Conservation (phyloP, 108 stramenopile species). For the Conticribra guillardii region DNA sequence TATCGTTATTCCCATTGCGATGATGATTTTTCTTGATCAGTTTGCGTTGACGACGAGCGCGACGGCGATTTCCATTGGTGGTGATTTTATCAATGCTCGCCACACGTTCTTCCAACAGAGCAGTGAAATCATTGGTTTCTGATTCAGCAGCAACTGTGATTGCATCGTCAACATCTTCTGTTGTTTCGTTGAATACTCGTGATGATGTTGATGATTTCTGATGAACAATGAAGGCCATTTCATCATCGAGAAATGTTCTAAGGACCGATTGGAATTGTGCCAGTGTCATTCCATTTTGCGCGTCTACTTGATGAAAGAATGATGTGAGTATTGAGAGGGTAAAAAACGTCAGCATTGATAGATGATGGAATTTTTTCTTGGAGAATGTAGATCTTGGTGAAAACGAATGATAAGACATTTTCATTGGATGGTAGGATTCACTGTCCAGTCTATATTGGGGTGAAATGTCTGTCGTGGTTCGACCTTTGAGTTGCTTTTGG, state of each 20-base stretch:
- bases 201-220: neutral
- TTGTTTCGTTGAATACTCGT: neutral
- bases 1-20: neutral
- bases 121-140: neutral
- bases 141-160: neutral
- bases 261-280: constrained; percentile 20
- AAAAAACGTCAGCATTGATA: neutral
- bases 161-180: neutral
- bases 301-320: neutral
- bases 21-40: neutral
- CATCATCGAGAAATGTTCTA: constrained; percentile 26
- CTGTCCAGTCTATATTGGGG: too few species aligned
- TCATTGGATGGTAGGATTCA: too few species aligned
- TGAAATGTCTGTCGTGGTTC: too few species aligned
- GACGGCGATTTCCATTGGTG: neutral
- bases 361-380: neutral
- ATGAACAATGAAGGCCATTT: constrained; percentile 21
- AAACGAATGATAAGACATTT: too few species aligned
- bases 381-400: neutral
- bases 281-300: constrained; percentile 11
- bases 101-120: neutral
- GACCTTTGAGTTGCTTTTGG: too few species aligned
- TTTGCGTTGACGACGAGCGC: neutral
- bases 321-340: neutral
- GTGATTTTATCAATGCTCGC: neutral